phyloP scores from a whole-genome alignment of 768 basidiomycete genomes.

The Calocera viscosa region DNA sequence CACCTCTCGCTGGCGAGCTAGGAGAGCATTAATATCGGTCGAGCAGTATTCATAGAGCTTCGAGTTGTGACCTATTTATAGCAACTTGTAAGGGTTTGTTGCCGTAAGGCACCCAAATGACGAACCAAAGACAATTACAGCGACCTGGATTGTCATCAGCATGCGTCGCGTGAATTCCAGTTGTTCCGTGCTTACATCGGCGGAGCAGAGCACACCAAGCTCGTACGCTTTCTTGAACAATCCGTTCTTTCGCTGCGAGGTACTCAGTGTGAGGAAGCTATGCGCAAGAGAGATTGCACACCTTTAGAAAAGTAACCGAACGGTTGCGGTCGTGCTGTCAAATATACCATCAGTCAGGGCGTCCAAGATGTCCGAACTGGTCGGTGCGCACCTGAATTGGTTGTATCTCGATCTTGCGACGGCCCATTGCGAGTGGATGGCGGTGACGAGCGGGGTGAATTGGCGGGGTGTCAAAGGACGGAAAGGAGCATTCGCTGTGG shows the following conservation, averaged over 20 bases:
- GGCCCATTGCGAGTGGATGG: conserved; percentile 31
- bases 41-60: conserved; percentile 79
- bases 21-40: conserved; percentile 51
- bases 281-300: conserved; percentile 30
- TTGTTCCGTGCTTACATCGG: conserved; percentile 33
- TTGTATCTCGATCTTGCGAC: conserved; percentile 72
- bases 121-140: conserved; percentile 73
- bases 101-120: conserved; percentile 18
- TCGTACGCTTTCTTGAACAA: conserved; percentile 88
- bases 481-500: background rate
- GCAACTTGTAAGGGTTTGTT: conserved; percentile 18
- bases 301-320: conserved; percentile 84
- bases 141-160: conserved; percentile 32
- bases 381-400: conserved; percentile 47
- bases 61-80: conserved; percentile 49
- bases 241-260: conserved; percentile 64
- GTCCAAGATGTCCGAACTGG: background rate
- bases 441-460: background rate
- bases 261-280: conserved; percentile 47
- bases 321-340: conserved; percentile 80
- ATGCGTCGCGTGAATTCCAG: background rate
- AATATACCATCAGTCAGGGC: background rate
- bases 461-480: background rate
- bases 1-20: conserved; percentile 53
- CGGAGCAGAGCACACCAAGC: conserved; percentile 79